Evolutionary conservation across 306 rosid genomes (phyloP).

Genomic region (Lablab purpureus): DNA sequence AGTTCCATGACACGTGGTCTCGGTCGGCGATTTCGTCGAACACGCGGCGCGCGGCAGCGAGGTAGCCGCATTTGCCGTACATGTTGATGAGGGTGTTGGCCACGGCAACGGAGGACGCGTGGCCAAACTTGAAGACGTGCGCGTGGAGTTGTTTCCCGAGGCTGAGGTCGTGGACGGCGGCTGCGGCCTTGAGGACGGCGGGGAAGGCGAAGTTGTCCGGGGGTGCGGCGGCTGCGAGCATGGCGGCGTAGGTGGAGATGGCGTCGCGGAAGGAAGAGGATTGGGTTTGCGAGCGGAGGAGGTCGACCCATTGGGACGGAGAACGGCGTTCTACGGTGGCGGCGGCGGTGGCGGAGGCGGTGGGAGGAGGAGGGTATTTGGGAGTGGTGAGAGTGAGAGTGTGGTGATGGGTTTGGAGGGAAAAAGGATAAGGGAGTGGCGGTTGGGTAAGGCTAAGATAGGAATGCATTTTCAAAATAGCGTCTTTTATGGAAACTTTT

Average conservation of each 20-base stretch:
- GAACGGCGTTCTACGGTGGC: conserved; percentile 41
- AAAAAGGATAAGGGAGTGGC: conserved; percentile 34
- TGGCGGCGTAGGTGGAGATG: conserved; percentile 62
- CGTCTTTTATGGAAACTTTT: no score
- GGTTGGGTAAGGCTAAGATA: conserved; percentile 3
- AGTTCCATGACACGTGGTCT: conserved; percentile 89
- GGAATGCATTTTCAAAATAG: conserved; percentile 6
- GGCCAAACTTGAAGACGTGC: conserved; percentile 72
- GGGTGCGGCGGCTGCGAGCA: conserved; percentile 46
- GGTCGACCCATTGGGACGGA: conserved; percentile 65
- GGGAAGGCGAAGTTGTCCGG: conserved; percentile 90
- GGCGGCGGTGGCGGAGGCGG: conserved; percentile 5
- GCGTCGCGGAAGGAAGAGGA: conserved; percentile 63
- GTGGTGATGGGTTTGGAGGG: conserved; percentile 49
- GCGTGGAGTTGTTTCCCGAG: conserved; percentile 71
- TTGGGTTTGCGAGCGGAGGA: conserved; percentile 65
- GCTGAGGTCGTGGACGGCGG: conserved; percentile 61
- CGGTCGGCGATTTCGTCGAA: conserved; percentile 64
- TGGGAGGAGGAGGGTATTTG: conserved; percentile 34
- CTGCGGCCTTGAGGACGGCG: conserved; percentile 69
- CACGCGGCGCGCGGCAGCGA: conserved; percentile 57
- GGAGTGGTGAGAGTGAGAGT: conserved; percentile 5
- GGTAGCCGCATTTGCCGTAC: conserved; percentile 79
- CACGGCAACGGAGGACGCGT: conserved; percentile 55
- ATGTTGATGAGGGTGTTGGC: conserved; percentile 73